Evolutionary conservation across 257 asterid genomes (phyloP).

Genomic region (Oldenlandia corymbosa): DNA sequence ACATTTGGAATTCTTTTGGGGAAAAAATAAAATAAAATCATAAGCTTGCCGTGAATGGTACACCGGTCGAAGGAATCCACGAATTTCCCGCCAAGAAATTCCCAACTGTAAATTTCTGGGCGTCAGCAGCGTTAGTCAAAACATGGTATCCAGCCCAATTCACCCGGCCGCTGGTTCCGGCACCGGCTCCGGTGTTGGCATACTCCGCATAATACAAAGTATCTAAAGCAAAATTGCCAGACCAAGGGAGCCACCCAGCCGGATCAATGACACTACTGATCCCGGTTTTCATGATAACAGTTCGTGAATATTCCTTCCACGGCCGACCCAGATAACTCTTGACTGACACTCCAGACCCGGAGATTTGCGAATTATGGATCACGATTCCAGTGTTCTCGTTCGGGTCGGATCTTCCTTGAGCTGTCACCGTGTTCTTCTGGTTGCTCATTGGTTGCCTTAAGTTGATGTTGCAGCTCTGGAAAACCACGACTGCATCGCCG

Average conservation of each 20-base stretch:
- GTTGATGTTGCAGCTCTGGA: constrained; percentile 48
- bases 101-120: constrained; percentile 39
- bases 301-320: constrained; percentile 48
- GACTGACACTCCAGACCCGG: constrained; percentile 23
- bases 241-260: constrained; percentile 59
- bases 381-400: constrained; percentile 51
- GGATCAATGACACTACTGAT: constrained; percentile 37
- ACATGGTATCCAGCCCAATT: constrained; percentile 49
- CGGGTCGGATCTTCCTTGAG: constrained; percentile 43
- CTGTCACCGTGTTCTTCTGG: constrained; percentile 51
- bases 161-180: constrained; percentile 35
- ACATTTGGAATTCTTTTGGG: no score
- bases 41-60: constrained; percentile 46
- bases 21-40: constrained; percentile 9
- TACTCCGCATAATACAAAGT: constrained; percentile 60
- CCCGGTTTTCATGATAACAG: constrained; percentile 29
- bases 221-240: constrained; percentile 33
- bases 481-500: constrained; percentile 45
- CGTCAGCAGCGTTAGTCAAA: constrained; percentile 24
- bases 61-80: constrained; percentile 53
- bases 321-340: constrained; percentile 53
- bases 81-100: constrained; percentile 47
- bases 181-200: constrained; percentile 44
- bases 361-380: constrained; percentile 35
- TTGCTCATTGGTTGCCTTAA: constrained; percentile 26